Evolutionary conservation across 2,329 filamentous ascomycete species (phyloP).

Genomic region (Chaetomiaceae sp.): DNA sequence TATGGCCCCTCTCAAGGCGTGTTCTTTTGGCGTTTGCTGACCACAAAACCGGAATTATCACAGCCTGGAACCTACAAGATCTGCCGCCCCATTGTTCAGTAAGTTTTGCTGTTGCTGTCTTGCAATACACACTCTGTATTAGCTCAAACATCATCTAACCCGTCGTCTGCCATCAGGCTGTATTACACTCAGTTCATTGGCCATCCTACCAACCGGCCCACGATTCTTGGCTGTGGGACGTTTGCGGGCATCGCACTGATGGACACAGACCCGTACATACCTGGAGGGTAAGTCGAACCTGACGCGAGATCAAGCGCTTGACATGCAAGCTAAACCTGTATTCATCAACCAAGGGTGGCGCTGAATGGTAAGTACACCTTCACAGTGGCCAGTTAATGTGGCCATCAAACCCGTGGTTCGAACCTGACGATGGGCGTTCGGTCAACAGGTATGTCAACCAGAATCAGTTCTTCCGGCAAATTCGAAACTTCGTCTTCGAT

Average conservation of each 20-base stretch:
- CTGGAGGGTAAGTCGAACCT: not conserved
- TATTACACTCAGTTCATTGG: constrained; percentile 71
- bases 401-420: too few species aligned
- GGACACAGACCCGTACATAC: constrained; percentile 41
- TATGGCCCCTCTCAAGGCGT: not conserved
- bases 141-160: too few species aligned
- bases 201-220: constrained; percentile 53
- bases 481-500: constrained; percentile 54
- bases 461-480: constrained; percentile 55
- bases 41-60: not conserved
- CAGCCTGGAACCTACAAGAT: constrained; percentile 59
- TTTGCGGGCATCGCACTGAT: constrained; percentile 47
- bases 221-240: constrained; percentile 46
- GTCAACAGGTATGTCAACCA: constrained; percentile 30
- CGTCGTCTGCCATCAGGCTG: constrained; percentile 31
- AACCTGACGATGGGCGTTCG: too few species aligned
- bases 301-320: too few species aligned
- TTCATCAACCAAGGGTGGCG: too few species aligned
- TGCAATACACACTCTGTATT: too few species aligned
- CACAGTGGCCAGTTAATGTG: too few species aligned
- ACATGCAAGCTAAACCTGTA: too few species aligned
- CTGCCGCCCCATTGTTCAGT: constrained; percentile 55
- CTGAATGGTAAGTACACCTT: too few species aligned
- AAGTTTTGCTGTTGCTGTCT: too few species aligned
- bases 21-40: too few species aligned